Conservation (phyloP, 306 rosid species). For the Medicago truncatula region DNA sequence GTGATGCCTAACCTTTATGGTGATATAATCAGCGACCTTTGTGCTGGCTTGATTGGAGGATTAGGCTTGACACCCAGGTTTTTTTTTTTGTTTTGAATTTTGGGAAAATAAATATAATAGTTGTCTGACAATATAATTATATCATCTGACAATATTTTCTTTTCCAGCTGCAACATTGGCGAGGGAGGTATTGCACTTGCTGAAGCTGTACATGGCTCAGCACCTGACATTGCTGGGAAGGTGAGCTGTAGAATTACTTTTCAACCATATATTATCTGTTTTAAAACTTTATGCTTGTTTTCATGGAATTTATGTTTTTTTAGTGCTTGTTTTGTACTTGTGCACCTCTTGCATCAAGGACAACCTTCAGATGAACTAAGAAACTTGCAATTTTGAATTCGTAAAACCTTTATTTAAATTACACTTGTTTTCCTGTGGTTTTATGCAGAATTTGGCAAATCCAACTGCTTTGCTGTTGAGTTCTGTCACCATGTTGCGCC, state of each 20-base stretch:
- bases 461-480: slow-evolving; percentile 96
- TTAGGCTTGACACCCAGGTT: slow-evolving; percentile 98
- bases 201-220: slow-evolving; percentile 99
- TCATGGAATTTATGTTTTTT: slow-evolving; percentile 13
- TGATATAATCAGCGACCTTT: slow-evolving; percentile 97
- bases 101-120: slow-evolving; percentile 10
- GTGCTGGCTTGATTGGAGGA: slow-evolving; percentile 98
- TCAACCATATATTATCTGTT: slow-evolving; percentile 21
- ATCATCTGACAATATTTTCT: slow-evolving; percentile 42
- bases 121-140: neutral
- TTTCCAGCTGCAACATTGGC: slow-evolving; percentile 89
- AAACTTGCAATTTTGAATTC: neutral
- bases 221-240: slow-evolving; percentile 99
- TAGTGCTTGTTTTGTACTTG: neutral
- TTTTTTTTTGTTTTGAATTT: neutral
- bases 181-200: slow-evolving; percentile 99
- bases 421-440: slow-evolving; percentile 36
- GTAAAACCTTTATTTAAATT: neutral
- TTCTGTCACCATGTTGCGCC: slow-evolving; percentile 85
- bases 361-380: neutral
- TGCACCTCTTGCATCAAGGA: slow-evolving; percentile 17
- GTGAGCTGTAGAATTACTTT: slow-evolving; percentile 50
- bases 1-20: slow-evolving; percentile 99
- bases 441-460: slow-evolving; percentile 83
- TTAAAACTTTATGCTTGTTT: slow-evolving; percentile 3